Base-by-base conservation (phyloP, 2,329 filamentous ascomycete genomes). In the Penicillium sp. region DNA sequence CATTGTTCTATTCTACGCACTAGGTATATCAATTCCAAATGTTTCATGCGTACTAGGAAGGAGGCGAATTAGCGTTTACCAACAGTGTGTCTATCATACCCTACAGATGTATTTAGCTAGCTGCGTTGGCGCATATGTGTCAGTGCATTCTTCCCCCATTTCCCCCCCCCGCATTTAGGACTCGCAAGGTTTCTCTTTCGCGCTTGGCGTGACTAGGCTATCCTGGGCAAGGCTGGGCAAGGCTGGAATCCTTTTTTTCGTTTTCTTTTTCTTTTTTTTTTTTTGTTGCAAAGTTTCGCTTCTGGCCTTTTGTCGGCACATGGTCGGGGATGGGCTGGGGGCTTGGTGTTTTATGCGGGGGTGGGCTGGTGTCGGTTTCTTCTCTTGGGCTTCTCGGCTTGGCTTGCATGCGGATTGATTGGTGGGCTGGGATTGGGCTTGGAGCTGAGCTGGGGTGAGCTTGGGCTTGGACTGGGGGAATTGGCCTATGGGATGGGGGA, bases 81-180 rank as follows among this genome's bases (percentile, higher is more conserved):
- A 23, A 23, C 5, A 23, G 23, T 23, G 3, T 23, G 5, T 5
- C 23, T 23, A 23, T n/a, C n/a, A n/a, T n/a, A n/a, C n/a, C n/a
- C n/a, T n/a, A n/a, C n/a, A n/a, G n/a, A n/a, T n/a, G n/a, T n/a
- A n/a, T n/a, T n/a, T n/a, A n/a, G n/a, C 23, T 3, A 23, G 23
- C 23, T 23, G 23, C 23, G 23, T 23, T 23, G 23, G 23, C 23
- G 23, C 23, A 5, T 23, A 23, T 23, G 23, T 5, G 23, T 23
- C n/a, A n/a, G n/a, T n/a, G n/a, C n/a, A n/a, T n/a, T n/a, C n/a
- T n/a, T n/a, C 5, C 23, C 23, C 23, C 23, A 23, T 23, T 23
- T 5, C 45, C 48, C 49, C 49, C 23, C 45, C 48, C 49, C 49
- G 49, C 49, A 51, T 47, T 51, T 32, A 30, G 23, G 8, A 27